These are phyloP conservation scores for Epichloe uncinata DNA, from an alignment of 2,329 filamentous ascomycete species.

Conservation along the genomic window DNA sequence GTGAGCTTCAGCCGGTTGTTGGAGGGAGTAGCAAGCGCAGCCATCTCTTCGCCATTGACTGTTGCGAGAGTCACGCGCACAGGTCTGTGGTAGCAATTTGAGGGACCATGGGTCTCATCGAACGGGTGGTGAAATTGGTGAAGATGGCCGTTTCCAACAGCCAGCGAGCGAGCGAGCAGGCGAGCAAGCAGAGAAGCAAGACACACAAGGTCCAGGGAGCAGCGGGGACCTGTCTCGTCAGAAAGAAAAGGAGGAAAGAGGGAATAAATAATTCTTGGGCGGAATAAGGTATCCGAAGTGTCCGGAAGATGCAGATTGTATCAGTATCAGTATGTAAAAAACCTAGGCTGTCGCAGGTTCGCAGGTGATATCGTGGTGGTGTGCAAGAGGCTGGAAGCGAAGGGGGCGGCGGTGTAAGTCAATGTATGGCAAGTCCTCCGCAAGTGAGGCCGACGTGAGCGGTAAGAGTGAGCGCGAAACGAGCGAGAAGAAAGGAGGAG, in stretches of 20 bases:
- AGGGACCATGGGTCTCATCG: background rate
- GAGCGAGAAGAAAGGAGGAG: background rate
- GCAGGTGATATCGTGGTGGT: background rate
- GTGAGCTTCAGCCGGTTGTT: conserved; percentile 54
- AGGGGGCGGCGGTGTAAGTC: conserved; percentile 5
- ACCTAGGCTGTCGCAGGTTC: background rate
- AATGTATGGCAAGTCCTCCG: conserved; percentile 2
- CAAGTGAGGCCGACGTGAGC: background rate
- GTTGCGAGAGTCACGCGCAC: conserved; percentile 2
- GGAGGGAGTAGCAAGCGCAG: conserved; percentile 32
- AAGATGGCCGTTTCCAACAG: background rate
- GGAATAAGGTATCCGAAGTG: background rate
- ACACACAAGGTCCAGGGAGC: background rate
- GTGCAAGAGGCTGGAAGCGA: background rate
- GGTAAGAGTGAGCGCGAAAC: background rate
- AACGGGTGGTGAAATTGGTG: background rate
- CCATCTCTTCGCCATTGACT: conserved; percentile 45
- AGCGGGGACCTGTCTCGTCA: background rate
- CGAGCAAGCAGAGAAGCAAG: background rate
- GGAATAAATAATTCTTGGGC: background rate
- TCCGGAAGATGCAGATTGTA: background rate
- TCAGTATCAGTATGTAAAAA: background rate
- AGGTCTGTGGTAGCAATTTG: background rate
- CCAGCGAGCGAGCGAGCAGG: too few relatives aligned
- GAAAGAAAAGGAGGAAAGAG: background rate